Evolutionary conservation across 352 stramenopile genomes (phyloP).

Genomic region (Elongisporangium anandrum): DNA sequence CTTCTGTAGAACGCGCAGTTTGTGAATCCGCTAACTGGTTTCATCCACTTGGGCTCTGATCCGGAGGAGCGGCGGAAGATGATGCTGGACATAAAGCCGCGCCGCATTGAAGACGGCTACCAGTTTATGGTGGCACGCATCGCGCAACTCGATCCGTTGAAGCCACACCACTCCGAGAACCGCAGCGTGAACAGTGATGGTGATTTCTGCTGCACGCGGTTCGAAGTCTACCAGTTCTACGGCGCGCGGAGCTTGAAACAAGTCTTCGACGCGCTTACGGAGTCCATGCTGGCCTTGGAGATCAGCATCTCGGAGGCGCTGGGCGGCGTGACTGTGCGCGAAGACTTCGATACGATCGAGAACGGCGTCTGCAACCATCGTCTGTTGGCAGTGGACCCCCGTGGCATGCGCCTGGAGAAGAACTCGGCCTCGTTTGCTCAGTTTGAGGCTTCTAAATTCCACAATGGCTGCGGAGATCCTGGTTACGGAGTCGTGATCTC

Average conservation of each 20-base stretch:
- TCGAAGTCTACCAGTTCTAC: conserved; percentile 39
- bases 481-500: conserved; percentile 18
- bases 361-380: conserved; percentile 26
- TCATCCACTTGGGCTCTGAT: conserved; percentile 24
- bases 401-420: conserved; percentile 25
- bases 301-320: conserved; percentile 36
- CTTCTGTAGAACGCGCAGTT: no score
- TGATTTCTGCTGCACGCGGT: conserved; percentile 27
- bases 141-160: conserved; percentile 2
- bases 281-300: conserved; percentile 49
- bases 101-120: conserved; percentile 28
- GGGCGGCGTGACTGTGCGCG: conserved; percentile 29
- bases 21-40: no score
- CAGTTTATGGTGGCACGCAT: conserved; percentile 28
- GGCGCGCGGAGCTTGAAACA: conserved; percentile 34
- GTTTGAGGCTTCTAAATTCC: conserved; percentile 8
- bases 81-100: conserved; percentile 28
- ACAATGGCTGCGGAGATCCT: conserved; percentile 5
- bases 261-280: conserved; percentile 45
- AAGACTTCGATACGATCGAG: conserved; percentile 24
- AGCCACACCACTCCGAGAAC: conserved; percentile 3
- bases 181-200: conserved; percentile 16
- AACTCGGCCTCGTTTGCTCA: conserved; percentile 32
- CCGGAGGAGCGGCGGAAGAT: conserved; percentile 17
- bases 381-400: conserved; percentile 22